Evolutionary conservation across 2,329 filamentous ascomycete species (phyloP).

Genomic region (Chalaropsis ovoidea): DNA sequence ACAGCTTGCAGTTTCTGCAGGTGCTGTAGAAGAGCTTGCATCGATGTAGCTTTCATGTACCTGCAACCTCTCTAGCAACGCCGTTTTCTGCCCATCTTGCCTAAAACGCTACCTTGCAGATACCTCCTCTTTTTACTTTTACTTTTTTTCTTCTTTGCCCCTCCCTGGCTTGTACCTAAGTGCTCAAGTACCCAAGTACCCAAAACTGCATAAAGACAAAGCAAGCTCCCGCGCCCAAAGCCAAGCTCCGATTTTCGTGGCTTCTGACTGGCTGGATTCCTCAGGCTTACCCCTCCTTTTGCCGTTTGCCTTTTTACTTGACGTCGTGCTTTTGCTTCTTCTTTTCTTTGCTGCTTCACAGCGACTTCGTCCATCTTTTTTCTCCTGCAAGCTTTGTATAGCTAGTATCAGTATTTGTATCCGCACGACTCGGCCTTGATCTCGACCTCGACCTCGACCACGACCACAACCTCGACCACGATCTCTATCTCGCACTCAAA

Average conservation of each 20-base stretch:
- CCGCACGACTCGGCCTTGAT: background rate
- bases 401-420: constrained; percentile 24
- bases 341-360: constrained; percentile 13
- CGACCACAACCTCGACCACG: too few relatives aligned
- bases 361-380: constrained; percentile 34
- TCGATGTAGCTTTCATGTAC: too few relatives aligned
- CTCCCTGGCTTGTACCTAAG: too few relatives aligned
- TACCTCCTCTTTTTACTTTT: too few relatives aligned
- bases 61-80: too few relatives aligned
- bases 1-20: too few relatives aligned
- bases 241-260: constrained; percentile 1
- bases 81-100: too few relatives aligned
- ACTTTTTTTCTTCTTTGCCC: background rate
- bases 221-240: background rate
- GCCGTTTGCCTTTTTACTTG: background rate
- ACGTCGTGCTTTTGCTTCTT: constrained; percentile 29
- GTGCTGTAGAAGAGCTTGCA: too few relatives aligned
- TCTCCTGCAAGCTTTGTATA: constrained; percentile 27
- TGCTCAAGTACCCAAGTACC: too few relatives aligned
- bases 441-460: too few relatives aligned
- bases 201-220: too few relatives aligned
- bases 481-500: background rate
- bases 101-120: too few relatives aligned
- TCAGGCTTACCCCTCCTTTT: constrained; percentile 9
- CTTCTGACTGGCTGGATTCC: constrained; percentile 4